Conservation (phyloP, 1,284 basidiomycete species). For the Rugosomyces carneus region DNA sequence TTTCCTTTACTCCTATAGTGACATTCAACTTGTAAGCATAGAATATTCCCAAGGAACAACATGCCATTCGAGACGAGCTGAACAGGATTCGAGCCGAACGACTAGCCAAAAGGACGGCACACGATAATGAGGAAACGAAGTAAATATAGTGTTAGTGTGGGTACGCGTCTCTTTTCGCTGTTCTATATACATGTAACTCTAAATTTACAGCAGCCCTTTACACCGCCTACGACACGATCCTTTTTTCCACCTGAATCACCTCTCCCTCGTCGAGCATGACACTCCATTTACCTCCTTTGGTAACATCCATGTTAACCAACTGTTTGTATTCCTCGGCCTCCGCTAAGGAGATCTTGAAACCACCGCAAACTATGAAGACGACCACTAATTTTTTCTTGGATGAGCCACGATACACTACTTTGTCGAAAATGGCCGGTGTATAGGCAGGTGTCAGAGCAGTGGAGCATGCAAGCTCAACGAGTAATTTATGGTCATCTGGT, state of each 20-base stretch:
- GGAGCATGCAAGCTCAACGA: constrained; percentile 68
- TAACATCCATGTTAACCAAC: constrained; percentile 31
- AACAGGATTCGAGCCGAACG: constrained; percentile 64
- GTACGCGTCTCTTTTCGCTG: no score
- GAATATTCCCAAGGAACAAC: constrained; percentile 60
- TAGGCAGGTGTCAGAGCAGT: constrained; percentile 63
- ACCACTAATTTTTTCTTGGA: constrained; percentile 31
- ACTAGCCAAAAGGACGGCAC: constrained; percentile 38
- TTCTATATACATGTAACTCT: no score
- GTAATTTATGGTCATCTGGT: constrained; percentile 66
- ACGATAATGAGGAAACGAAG: constrained; percentile 29
- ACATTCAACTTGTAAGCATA: constrained; percentile 19
- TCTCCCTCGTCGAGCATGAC: constrained; percentile 17
- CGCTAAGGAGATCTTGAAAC: constrained; percentile 56
- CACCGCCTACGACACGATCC: not conserved
- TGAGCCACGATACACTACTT: constrained; percentile 33
- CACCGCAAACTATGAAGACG: constrained; percentile 68
- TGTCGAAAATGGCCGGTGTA: constrained; percentile 46
- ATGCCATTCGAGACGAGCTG: constrained; percentile 58
- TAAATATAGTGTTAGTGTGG: constrained; percentile 7
- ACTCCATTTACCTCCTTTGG: constrained; percentile 14
- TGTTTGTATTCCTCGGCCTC: constrained; percentile 44
- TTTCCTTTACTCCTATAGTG: not conserved
- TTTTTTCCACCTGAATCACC: constrained; percentile 16
- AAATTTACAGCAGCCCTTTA: no score